Conservation (phyloP, 768 basidiomycete genomes). For the Fomitopsis pulvina region DNA sequence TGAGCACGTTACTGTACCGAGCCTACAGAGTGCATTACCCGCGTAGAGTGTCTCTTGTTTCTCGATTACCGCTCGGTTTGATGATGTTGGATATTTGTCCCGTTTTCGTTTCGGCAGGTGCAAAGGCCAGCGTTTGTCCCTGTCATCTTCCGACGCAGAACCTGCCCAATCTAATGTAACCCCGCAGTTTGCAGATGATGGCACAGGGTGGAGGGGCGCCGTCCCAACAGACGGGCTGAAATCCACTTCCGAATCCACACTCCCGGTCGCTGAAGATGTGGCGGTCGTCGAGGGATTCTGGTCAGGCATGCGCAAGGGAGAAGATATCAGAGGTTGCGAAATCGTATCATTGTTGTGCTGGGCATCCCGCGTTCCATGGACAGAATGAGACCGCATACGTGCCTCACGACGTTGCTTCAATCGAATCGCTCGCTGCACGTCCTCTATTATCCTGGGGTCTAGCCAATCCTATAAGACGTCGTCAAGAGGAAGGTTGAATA, state of each 20-base stretch:
- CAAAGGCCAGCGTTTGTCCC: slow-evolving; percentile 56
- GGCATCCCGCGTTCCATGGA: slow-evolving; percentile 21
- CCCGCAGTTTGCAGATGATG: slow-evolving; percentile 62
- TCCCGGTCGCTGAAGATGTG: slow-evolving; percentile 3
- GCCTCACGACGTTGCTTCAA: slow-evolving; percentile 73
- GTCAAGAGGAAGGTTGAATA: too few relatives aligned
- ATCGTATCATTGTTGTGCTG: slow-evolving; percentile 2
- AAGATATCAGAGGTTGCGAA: slow-evolving; percentile 24
- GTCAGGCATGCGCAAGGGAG: slow-evolving; percentile 17
- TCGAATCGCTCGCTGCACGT: slow-evolving; percentile 69
- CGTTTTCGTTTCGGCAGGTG: slow-evolving; percentile 56
- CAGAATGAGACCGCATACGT: slow-evolving; percentile 33
- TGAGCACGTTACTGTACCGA: not conserved
- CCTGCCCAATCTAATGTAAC: slow-evolving; percentile 71
- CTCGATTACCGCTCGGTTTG: slow-evolving; percentile 40
- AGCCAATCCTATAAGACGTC: slow-evolving; percentile 7
- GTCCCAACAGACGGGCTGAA: slow-evolving; percentile 59
- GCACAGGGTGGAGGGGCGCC: slow-evolving; percentile 53
- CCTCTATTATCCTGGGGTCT: slow-evolving; percentile 80
- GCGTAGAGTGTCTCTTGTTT: slow-evolving; percentile 54
- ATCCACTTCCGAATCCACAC: slow-evolving; percentile 46
- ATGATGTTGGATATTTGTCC: slow-evolving; percentile 42
- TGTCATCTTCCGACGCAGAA: slow-evolving; percentile 47
- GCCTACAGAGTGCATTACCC: slow-evolving; percentile 31
- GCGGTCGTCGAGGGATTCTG: not conserved